phyloP scores from a whole-genome alignment of 176 grass and related monocot species.

The Carex scoparia region DNA sequence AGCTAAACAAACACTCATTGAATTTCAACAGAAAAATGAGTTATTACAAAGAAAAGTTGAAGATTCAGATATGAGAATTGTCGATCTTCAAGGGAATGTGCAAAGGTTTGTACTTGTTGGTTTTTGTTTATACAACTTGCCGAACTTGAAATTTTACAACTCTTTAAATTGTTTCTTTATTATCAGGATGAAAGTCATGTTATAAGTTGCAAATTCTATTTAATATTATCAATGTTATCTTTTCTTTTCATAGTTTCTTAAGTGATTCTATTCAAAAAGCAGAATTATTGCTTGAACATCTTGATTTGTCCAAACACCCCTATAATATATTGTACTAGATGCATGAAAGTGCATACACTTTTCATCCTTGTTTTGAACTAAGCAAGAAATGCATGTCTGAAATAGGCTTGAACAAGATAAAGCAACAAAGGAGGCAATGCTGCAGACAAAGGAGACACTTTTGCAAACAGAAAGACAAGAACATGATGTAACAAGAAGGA shows the following conservation, averaged over 20 bases:
- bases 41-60: conserved; percentile 47
- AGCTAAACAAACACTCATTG: conserved; percentile 40
- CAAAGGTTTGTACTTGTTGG: conserved; percentile 38
- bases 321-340: background rate
- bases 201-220: background rate
- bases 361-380: background rate
- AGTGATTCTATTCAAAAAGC: background rate
- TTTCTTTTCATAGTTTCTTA: background rate
- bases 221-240: background rate
- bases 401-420: conserved; percentile 51
- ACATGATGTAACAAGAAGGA: conserved; percentile 26
- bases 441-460: conserved; percentile 50
- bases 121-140: background rate
- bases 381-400: conserved; percentile 8
- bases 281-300: background rate
- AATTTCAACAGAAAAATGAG: conserved; percentile 48
- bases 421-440: conserved; percentile 47
- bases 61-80: conserved; percentile 42
- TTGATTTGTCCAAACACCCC: background rate
- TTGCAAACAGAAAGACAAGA: conserved; percentile 52
- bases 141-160: background rate
- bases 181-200: background rate
- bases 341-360: background rate
- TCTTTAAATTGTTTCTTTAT: background rate
- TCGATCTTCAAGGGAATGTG: conserved; percentile 48